These are phyloP conservation scores for Takashimella koratensis DNA, from an alignment of 1,284 basidiomycete genomes.

Conservation along the genomic window DNA sequence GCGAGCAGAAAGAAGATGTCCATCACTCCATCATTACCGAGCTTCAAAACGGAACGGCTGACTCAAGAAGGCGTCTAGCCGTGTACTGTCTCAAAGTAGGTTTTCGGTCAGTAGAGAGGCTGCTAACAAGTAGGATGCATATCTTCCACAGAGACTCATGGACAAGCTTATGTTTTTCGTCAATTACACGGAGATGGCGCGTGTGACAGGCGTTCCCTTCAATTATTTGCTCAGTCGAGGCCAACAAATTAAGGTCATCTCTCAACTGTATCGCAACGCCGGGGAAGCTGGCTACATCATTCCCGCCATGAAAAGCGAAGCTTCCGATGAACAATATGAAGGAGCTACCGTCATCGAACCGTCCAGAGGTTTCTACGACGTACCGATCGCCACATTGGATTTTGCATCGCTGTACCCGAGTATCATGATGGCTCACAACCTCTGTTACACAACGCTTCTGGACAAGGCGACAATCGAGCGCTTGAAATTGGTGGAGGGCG, in stretches of 20 bases:
- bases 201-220: slow-evolving; percentile 96
- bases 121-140: slow-evolving; percentile 70
- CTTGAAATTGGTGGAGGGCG: slow-evolving; percentile 69
- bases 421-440: slow-evolving; percentile 99
- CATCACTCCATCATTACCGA: slow-evolving; percentile 96
- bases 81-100: slow-evolving; percentile 91
- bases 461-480: slow-evolving; percentile 73
- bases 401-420: slow-evolving; percentile 96
- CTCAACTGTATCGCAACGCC: slow-evolving; percentile 84
- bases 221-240: slow-evolving; percentile 86
- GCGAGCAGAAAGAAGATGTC: slow-evolving; percentile 96
- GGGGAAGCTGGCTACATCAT: slow-evolving; percentile 83
- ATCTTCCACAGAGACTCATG: slow-evolving; percentile 85
- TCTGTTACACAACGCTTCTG: slow-evolving; percentile 90
- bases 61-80: slow-evolving; percentile 80
- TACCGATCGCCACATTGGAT: slow-evolving; percentile 91
- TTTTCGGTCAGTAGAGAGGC: neutral
- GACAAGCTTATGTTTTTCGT: slow-evolving; percentile 98
- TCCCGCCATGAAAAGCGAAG: slow-evolving; percentile 77
- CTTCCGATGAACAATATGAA: slow-evolving; percentile 90
- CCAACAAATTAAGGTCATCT: slow-evolving; percentile 94
- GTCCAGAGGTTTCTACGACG: slow-evolving; percentile 86
- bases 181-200: slow-evolving; percentile 93
- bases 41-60: slow-evolving; percentile 87
- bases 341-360: slow-evolving; percentile 97